Evolutionary conservation across 345 rosid genomes (phyloP).

Genomic region (Dipteronia sinensis): DNA sequence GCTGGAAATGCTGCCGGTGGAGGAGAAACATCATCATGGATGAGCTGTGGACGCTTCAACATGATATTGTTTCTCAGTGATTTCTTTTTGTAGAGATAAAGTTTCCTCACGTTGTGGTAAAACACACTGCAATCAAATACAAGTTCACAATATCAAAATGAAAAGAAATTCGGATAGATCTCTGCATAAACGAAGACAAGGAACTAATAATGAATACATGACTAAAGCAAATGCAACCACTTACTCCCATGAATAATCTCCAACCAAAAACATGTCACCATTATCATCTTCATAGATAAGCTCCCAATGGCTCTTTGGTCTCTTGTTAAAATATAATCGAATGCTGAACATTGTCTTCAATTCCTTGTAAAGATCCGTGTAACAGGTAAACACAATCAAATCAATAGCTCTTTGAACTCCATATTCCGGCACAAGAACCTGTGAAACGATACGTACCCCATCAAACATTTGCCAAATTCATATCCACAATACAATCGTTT

Average conservation of each 20-base stretch:
- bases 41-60: not conserved
- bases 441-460: too few species aligned
- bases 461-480: not conserved
- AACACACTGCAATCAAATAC: not conserved
- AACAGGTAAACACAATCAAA: not conserved
- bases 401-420: slow-evolving; percentile 2
- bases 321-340: not conserved
- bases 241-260: not conserved
- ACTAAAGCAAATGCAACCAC: not conserved
- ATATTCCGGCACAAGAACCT: not conserved
- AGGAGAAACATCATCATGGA: too few species aligned
- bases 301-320: slow-evolving; percentile 3
- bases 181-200: too few species aligned
- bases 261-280: not conserved
- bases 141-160: not conserved
- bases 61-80: not conserved
- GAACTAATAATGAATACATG: too few species aligned
- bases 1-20: too few species aligned
- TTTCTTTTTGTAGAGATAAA: not conserved
- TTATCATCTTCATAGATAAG: not conserved
- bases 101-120: not conserved
- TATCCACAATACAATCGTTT: too few species aligned
- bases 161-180: too few species aligned
- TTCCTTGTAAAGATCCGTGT: not conserved
- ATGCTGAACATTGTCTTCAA: not conserved